A percentile compares a stretch with the other conserved stretches of the same genome.
These are phyloP conservation scores for Rosa lucieae DNA, from an alignment of 306 rosid species.

Conservation along the genomic window DNA sequence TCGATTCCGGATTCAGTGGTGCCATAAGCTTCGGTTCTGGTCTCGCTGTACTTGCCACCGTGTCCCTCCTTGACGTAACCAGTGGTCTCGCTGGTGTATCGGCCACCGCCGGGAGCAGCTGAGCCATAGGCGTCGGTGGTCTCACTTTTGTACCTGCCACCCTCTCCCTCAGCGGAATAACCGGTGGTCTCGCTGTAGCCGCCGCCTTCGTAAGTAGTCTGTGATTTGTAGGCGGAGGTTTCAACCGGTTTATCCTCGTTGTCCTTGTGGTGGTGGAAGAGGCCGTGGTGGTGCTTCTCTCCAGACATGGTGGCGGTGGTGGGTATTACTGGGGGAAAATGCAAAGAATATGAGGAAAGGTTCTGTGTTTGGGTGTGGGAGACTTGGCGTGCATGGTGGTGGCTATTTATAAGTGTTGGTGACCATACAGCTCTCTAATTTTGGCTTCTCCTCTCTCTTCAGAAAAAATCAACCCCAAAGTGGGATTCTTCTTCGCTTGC, in stretches of 20 bases:
- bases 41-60: conserved; percentile 17
- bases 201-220: conserved; percentile 2
- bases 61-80: not conserved
- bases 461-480: no score
- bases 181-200: conserved; percentile 1
- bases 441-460: no score
- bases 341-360: not conserved
- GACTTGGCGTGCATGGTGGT: conserved; percentile 8
- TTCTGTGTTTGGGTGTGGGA: not conserved
- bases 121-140: not conserved
- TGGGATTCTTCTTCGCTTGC: not conserved
- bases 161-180: not conserved
- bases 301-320: conserved; percentile 49
- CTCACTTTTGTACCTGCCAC: conserved; percentile 1
- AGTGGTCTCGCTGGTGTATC: not conserved
- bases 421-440: not conserved
- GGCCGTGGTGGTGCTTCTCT: conserved; percentile 49
- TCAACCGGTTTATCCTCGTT: conserved; percentile 25
- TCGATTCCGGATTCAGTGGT: conserved; percentile 27
- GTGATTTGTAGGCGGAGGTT: not conserved
- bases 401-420: conserved; percentile 4
- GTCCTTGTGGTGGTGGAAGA: conserved; percentile 48
- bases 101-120: conserved; percentile 6
- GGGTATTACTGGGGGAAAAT: not conserved
- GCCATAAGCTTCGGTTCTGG: not conserved